Base-by-base conservation (phyloP, 768 basidiomycete genomes). In the Tylopilus balloui region DNA sequence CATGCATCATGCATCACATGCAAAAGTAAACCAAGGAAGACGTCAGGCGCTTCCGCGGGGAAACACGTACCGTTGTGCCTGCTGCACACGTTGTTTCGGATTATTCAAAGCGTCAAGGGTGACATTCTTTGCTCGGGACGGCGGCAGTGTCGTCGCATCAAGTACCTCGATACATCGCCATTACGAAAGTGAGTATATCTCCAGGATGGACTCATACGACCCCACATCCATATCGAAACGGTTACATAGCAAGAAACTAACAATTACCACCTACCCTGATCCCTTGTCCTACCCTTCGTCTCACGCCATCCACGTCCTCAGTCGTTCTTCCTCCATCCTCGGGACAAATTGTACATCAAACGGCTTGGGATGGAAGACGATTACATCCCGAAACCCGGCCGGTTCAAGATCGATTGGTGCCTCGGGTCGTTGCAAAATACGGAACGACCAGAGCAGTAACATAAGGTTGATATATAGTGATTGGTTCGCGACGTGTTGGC, bases 391-490 rank as follows among this genome's bases (percentile, higher is more conserved):
- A 60, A 84, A 82, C 0, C 5, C 25, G 0, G 6, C 24, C 6
- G 73, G 79, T 25, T 76, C 63, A 3, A 73, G 71, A 59, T 86
- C 77, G 48, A 86, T 83, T 0, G 79, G 79, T 6, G 69, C 62
- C 1, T 63, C 55, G 0, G 77, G 73, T 52, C 80, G 76, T 24
- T 74, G 56, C 9, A 65, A 63, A 31, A 86, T 69, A 1, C 62
- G 71, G 69, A 86, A 85, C 0, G 81, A 77, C 81, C 82, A 85
- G 8, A 81, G 71, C 10, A 81, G 63, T 15, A 81, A 66, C 0
- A 82, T 79, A 0, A 80, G 76, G 57, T 79, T 84, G 37, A 86
- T 69, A 57, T 79, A 83, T 0, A 84, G 67, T 1, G 83, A 84
- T 1, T 62, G 55, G 19, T 69, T 44, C 4, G 58, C 61, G 25